These are phyloP conservation scores for Colletotrichum noveboracense DNA, from an alignment of 2,329 filamentous ascomycete genomes.

Conservation along the genomic window DNA sequence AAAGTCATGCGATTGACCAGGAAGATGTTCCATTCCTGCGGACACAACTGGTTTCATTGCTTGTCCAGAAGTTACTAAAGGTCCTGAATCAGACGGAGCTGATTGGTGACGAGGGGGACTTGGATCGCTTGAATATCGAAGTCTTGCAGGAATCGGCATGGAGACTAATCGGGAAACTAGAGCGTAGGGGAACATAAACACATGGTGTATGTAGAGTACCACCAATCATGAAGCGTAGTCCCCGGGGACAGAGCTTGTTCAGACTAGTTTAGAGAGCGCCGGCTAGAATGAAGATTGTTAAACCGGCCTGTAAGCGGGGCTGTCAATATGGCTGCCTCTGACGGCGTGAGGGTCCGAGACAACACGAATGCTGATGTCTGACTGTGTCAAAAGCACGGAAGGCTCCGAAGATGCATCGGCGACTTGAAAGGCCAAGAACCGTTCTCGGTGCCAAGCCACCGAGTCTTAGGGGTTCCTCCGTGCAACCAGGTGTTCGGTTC, in stretches of 20 bases:
- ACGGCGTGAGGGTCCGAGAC: not conserved
- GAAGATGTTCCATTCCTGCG: not conserved
- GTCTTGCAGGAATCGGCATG: not conserved
- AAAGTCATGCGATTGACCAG: not conserved
- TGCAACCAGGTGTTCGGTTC: not conserved
- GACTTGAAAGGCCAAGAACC: not conserved
- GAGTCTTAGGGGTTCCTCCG: not conserved
- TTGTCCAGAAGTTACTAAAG: not conserved
- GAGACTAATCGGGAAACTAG: not conserved
- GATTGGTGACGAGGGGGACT: not conserved
- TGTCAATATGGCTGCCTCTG: not conserved
- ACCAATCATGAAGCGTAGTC: not conserved
- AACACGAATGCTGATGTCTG: not conserved
- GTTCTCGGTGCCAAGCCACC: not conserved
- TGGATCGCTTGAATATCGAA: not conserved
- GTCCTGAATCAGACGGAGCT: not conserved
- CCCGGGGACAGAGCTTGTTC: not conserved
- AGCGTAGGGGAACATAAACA: not conserved
- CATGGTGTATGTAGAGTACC: not conserved
- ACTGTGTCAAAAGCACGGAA: not conserved
- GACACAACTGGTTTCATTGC: not conserved
- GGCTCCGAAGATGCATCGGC: not conserved
- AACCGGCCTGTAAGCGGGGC: not conserved
- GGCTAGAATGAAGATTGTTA: not conserved
- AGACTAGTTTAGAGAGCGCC: not conserved